These are phyloP conservation scores for Echites panduratus DNA, from an alignment of 257 asterid genomes.

Conservation along the genomic window DNA sequence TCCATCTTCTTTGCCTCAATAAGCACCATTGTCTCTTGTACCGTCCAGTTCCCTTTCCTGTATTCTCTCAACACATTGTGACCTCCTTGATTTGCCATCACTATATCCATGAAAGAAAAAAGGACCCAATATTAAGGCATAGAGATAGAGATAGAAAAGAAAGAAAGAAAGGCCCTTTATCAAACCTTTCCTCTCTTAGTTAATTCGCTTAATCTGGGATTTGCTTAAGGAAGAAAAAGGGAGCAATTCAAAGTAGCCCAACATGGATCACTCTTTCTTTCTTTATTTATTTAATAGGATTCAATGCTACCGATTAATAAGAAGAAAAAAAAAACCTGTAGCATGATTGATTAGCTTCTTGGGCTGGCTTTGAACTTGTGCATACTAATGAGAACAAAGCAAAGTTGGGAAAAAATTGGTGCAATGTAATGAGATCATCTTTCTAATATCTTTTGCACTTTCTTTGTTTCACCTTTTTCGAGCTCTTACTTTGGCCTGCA, in stretches of 20 bases:
- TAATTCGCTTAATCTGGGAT: neutral
- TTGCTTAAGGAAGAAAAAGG: slow-evolving; percentile 3
- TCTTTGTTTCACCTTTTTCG: slow-evolving; percentile 7
- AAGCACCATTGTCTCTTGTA: slow-evolving; percentile 75
- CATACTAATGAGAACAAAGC: slow-evolving; percentile 4
- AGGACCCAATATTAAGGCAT: slow-evolving; percentile 7
- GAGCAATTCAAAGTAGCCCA: neutral
- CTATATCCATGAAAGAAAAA: slow-evolving; percentile 33
- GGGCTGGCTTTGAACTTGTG: neutral
- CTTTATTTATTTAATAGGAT: neutral
- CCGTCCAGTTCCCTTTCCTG: slow-evolving; percentile 92
- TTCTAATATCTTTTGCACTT: neutral
- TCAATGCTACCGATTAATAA: neutral
- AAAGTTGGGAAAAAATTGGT: neutral
- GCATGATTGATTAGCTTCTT: neutral
- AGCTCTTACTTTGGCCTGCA: slow-evolving; percentile 17
- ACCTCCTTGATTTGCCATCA: slow-evolving; percentile 34
- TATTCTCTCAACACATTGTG: slow-evolving; percentile 48
- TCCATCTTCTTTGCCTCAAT: slow-evolving; percentile 89
- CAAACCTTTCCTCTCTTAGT: neutral
- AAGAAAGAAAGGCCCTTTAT: neutral
- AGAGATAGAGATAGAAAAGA: neutral
- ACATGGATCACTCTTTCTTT: neutral
- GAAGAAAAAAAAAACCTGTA: neutral
- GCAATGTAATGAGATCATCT: slow-evolving; percentile 16